phyloP scores from a whole-genome alignment of 1,284 basidiomycete genomes.

The Mycena citricolor region DNA sequence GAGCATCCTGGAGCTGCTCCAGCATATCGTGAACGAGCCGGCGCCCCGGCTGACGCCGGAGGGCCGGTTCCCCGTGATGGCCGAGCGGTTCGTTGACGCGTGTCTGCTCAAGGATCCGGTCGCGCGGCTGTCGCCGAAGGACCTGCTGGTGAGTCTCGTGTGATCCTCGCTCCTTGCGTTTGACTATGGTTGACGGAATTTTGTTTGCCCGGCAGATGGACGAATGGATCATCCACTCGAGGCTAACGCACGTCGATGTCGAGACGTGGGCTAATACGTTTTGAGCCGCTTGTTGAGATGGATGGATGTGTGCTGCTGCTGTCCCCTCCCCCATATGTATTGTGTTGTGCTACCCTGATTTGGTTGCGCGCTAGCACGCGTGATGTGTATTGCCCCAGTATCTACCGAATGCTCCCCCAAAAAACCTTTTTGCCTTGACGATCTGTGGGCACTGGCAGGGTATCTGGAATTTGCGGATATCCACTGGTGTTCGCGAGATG shows the following conservation, averaged over 20 bases:
- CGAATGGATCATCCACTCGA: constrained; percentile 55
- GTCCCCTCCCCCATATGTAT: too few relatives aligned
- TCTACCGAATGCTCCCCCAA: too few relatives aligned
- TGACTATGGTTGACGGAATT: constrained; percentile 8
- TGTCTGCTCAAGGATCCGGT: constrained; percentile 86
- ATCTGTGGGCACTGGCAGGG: too few relatives aligned
- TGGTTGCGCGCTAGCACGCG: too few relatives aligned
- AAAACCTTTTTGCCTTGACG: too few relatives aligned
- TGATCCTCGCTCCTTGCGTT: constrained; percentile 1
- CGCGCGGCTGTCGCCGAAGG: constrained; percentile 75
- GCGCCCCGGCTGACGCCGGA: constrained; percentile 77
- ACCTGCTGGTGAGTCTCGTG: constrained; percentile 62
- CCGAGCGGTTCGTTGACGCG: constrained; percentile 78
- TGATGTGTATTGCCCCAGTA: too few relatives aligned
- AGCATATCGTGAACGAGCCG: constrained; percentile 98
- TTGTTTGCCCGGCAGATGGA: constrained; percentile 48
- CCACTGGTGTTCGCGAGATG: too few relatives aligned
- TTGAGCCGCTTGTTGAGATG: too few relatives aligned
- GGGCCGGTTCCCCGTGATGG: constrained; percentile 67
- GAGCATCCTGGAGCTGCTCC: constrained; percentile 94
- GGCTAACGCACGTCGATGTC: constrained; percentile 52
- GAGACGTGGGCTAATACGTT: constrained; percentile 65
- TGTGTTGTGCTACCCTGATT: too few relatives aligned
- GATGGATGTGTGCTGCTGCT: too few relatives aligned
- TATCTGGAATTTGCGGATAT: too few relatives aligned